Evolutionary conservation across 31 red algal genomes (phyloP).

Genomic region (Asparagopsis taxiformis): DNA sequence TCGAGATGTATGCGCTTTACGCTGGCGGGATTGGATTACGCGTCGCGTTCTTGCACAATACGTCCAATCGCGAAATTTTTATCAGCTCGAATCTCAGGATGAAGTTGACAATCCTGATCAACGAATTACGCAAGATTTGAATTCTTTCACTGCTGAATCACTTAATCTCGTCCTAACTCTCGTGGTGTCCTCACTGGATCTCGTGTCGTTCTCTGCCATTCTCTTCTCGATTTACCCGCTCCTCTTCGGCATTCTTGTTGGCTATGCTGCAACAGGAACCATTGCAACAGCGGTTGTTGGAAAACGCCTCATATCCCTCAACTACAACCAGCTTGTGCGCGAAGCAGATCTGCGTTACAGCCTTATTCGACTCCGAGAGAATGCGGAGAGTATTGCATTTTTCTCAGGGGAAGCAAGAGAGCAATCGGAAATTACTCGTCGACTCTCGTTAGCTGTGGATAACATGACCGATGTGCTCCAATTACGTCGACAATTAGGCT

Average conservation of each 20-base stretch:
- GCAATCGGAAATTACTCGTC: slow-evolving; percentile 33
- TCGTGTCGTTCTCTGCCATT: slow-evolving; percentile 79
- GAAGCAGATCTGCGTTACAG: slow-evolving; percentile 90
- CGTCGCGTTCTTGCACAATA: slow-evolving; percentile 65
- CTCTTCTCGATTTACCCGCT: slow-evolving; percentile 83
- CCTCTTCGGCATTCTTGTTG: slow-evolving; percentile 77
- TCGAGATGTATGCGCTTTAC: slow-evolving; percentile 78
- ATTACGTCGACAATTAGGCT: slow-evolving; percentile 67
- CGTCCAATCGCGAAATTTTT: slow-evolving; percentile 66
- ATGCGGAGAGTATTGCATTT: slow-evolving; percentile 91
- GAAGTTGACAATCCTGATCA: slow-evolving; percentile 92
- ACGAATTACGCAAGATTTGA: slow-evolving; percentile 83
- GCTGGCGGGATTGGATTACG: slow-evolving; percentile 95
- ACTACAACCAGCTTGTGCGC: slow-evolving; percentile 66
- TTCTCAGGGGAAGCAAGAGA: slow-evolving; percentile 77
- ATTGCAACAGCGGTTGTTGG: slow-evolving; percentile 50
- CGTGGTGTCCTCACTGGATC: slow-evolving; percentile 66
- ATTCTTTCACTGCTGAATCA: slow-evolving; percentile 77
- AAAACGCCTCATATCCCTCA: slow-evolving; percentile 62
- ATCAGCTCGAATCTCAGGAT: slow-evolving; percentile 66
- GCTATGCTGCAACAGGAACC: slow-evolving; percentile 69
- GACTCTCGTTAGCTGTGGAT: slow-evolving; percentile 62
- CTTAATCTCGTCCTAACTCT: slow-evolving; percentile 71
- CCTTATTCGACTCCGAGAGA: slow-evolving; percentile 85
- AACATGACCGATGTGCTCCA: slow-evolving; percentile 69